Conservation (phyloP, 1,139 yeast species). For the Scheffersomyces segobiensis region DNA sequence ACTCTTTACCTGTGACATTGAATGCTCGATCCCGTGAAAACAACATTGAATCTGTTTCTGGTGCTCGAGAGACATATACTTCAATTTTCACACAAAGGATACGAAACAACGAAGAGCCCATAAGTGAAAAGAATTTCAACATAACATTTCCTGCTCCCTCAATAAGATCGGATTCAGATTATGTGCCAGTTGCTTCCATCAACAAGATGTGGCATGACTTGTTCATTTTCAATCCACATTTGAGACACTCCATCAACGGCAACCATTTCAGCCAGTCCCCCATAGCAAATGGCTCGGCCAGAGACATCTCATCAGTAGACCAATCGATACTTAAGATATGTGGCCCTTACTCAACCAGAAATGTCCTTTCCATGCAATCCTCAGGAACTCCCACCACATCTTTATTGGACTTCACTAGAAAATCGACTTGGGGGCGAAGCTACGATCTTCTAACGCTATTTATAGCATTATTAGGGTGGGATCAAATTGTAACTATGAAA, state of each 20-base stretch:
- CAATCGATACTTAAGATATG: constrained; percentile 28
- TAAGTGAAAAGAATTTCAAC: constrained; percentile 32
- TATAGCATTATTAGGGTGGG: constrained; percentile 46
- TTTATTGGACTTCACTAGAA: constrained; percentile 33
- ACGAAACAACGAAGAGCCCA: constrained; percentile 23
- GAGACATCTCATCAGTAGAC: constrained; percentile 41
- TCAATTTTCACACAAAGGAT: constrained; percentile 26
- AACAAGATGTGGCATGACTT: constrained; percentile 34
- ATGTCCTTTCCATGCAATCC: constrained; percentile 34
- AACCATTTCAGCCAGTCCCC: constrained; percentile 39
- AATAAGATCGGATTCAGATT: neutral
- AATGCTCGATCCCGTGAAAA: constrained; percentile 11
- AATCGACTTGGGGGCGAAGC: constrained; percentile 46
- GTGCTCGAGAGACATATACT: constrained; percentile 32
- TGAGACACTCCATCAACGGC: constrained; percentile 41
- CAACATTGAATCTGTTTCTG: constrained; percentile 24
- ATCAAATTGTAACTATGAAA: constrained; percentile 26
- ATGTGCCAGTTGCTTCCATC: constrained; percentile 23
- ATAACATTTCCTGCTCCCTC: constrained; percentile 35
- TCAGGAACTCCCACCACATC: constrained; percentile 28
- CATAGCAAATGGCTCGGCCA: constrained; percentile 30
- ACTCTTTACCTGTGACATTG: constrained; percentile 34
- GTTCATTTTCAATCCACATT: constrained; percentile 29
- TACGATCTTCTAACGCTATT: constrained; percentile 41
- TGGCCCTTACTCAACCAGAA: constrained; percentile 30